phyloP scores from a whole-genome alignment of 1,284 basidiomycete species.

The Cryptococcus wingfieldii region DNA sequence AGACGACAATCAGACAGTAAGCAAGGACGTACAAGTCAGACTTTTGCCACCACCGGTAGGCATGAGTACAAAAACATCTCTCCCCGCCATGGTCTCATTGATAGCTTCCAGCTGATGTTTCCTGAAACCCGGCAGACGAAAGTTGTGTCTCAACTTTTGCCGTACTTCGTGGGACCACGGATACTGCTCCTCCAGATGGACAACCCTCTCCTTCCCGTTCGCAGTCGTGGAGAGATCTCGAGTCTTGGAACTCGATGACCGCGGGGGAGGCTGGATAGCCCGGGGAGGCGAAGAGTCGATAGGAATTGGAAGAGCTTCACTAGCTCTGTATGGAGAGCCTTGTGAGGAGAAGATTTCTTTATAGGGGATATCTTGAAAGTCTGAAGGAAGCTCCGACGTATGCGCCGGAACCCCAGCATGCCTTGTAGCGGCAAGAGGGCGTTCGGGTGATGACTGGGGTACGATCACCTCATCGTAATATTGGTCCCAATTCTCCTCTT shows the following conservation, averaged over 20 bases:
- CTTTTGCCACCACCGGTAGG: conserved; percentile 96
- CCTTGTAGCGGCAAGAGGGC: background rate
- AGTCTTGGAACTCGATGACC: background rate
- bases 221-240: background rate
- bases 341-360: conserved; percentile 33
- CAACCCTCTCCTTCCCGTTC: conserved; percentile 4
- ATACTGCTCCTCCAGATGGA: conserved; percentile 35
- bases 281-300: conserved; percentile 13
- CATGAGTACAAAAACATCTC: conserved; percentile 89
- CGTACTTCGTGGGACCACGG: conserved; percentile 60
- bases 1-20: background rate
- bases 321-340: conserved; percentile 3
- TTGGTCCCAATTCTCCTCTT: too few species aligned
- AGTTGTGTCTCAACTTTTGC: conserved; percentile 61
- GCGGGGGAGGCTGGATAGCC: conserved; percentile 6
- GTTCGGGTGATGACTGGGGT: too few species aligned
- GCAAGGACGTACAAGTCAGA: conserved; percentile 58
- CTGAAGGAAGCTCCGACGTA: background rate
- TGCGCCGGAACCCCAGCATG: conserved; percentile 20
- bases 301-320: background rate
- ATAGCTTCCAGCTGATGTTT: conserved; percentile 85
- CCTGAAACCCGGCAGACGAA: conserved; percentile 69
- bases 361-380: conserved; percentile 18
- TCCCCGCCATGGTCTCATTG: conserved; percentile 67
- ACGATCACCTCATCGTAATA: too few species aligned